A percentile compares a stretch with the other conserved stretches of the same genome.
phyloP scores from a whole-genome alignment of 2,329 filamentous ascomycete genomes.

The Beauveria pseudobassiana region DNA sequence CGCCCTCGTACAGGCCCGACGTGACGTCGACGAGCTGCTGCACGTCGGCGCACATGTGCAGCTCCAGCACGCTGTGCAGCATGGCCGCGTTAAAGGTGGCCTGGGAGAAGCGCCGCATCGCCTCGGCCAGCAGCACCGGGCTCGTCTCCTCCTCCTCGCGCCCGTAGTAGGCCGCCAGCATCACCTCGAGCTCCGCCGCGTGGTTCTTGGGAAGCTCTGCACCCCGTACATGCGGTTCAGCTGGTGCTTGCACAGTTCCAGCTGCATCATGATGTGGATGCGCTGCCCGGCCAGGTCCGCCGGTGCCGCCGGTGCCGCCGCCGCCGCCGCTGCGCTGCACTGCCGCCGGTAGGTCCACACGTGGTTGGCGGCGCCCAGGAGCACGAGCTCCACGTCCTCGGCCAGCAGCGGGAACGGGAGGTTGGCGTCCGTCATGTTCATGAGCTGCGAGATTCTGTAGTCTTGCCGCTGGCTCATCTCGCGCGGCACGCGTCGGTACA shows the following conservation, averaged over 20 bases:
- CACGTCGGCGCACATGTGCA: constrained; percentile 7
- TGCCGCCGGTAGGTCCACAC: constrained; percentile 22
- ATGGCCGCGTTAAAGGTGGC: background rate
- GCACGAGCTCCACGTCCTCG: constrained; percentile 27
- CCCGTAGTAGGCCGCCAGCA: constrained; percentile 5
- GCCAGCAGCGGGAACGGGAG: constrained; percentile 22
- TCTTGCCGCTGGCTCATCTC: constrained; percentile 26
- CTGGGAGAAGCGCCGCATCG: constrained; percentile 6
- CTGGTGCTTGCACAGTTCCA: constrained; percentile 21
- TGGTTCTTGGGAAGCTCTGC: background rate
- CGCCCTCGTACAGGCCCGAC: background rate
- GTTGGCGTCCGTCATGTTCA: constrained; percentile 20
- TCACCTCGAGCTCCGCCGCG: background rate
- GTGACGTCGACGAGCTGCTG: constrained; percentile 5
- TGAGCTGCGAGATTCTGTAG: constrained; percentile 24
- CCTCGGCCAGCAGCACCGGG: constrained; percentile 4
- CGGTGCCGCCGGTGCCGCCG: constrained; percentile 11
- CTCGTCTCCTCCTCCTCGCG: constrained; percentile 7
- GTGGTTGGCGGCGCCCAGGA: constrained; percentile 23
- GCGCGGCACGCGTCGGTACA: constrained; percentile 24
- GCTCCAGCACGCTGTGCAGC: constrained; percentile 2
- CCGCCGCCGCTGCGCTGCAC: constrained; percentile 7
- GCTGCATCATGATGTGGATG: constrained; percentile 18
- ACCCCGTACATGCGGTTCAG: constrained; percentile 15
- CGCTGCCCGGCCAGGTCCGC: constrained; percentile 11